Base-by-base conservation (phyloP, 805 yeast species). In the Phaffomyces thermotolerans region DNA sequence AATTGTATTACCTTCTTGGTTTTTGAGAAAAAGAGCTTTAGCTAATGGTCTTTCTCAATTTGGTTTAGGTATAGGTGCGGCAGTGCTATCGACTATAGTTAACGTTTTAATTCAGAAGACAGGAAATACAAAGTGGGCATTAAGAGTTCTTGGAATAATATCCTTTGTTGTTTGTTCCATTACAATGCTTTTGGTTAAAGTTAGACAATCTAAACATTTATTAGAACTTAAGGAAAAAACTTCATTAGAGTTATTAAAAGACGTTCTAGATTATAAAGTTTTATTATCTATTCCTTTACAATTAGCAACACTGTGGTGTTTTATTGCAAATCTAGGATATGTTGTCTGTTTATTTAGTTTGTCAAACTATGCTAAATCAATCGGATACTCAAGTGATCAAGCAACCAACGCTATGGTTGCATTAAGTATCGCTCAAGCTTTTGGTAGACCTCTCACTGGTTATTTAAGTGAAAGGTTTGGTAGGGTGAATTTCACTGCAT, bases 11-110 rank as follows among this genome's bases (percentile, higher is more conserved):
- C 76, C 83, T 0, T 65, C 72, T 8, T 78, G 83, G 82, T 78
- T 78, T 54, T 56, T 71, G 36, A 67, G 67, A 31, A 63, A 62
- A 31, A 62, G 76, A 42, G 73, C 77, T 2, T 58, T 72, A 12
- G 76, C 79, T 3, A 65, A 69, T 53, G 80, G 81, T 5, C 56
- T 74, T 23, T 67, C 74, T 3, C 62, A 72, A 23, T 53, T 70
- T 20, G 82, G 81, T 9, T 67, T 78, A 4, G 81, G 81, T 34
- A 51, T 74, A 1, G 78, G 80, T 29, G 81, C 80, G 46, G 66
- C 73, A 8, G 53, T 64, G 0, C 69, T 65, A 43, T 62, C 75
- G 6, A 52, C 73, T 39, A 62, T 73, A 0, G 61, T 64, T 10
- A 66, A 72, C 42, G 65, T 66, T 14, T 57, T 76, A 45, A 68